Evolutionary conservation across 768 basidiomycete species (phyloP), one percentile per base, ranked within the genome.

Genomic region (Mycena vitilis): DNA sequence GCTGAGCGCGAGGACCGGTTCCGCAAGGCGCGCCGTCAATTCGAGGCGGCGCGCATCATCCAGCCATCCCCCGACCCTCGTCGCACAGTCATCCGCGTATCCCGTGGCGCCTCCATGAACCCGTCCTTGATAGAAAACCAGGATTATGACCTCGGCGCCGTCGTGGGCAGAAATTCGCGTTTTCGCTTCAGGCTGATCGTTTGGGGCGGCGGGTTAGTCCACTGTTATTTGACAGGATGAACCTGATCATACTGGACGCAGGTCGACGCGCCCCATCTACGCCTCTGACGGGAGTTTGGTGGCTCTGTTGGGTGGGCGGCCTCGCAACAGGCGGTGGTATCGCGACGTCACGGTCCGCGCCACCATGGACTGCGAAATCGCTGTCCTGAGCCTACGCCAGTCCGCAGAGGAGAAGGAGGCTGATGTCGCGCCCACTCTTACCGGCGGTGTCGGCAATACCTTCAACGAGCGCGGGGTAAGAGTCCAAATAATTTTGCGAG

Each of bases 1-100:
- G 55, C 37, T 9, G 40, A 57, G 11, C 55, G 55, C 38, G 38
- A 57, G 16, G 25, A 40, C 22, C 55, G 55, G 13, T 57, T 57
- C 42, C 55, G 55, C n/a, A n/a, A 38, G 10, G 15, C 44, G 8
- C 55, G 44, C 38, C 10, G 16, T 15, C 5, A 5, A 4, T 23
- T 22, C 38, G 2, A 30, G 36, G 36, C 16, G 3, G 2, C 3
- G 13, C 53, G 53, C 34, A 55, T n/a, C 25, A 22, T 38, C 10
- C 4, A 10, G 2, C 34, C 34, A 12, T 13, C 13, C 7, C 10
- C 12, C 36, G 16, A 37, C 34, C n/a, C n/a, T n/a, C n/a, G n/a
- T 8, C 53, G 36, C 23, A 16, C 53, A 9, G 36, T 20, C 12
- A 57, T 57, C 22, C 42, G 11, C 4, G 55, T 57, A 3, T 18